Conservation (phyloP, 208 protist species). For the Trypanosoma scelopori region DNA sequence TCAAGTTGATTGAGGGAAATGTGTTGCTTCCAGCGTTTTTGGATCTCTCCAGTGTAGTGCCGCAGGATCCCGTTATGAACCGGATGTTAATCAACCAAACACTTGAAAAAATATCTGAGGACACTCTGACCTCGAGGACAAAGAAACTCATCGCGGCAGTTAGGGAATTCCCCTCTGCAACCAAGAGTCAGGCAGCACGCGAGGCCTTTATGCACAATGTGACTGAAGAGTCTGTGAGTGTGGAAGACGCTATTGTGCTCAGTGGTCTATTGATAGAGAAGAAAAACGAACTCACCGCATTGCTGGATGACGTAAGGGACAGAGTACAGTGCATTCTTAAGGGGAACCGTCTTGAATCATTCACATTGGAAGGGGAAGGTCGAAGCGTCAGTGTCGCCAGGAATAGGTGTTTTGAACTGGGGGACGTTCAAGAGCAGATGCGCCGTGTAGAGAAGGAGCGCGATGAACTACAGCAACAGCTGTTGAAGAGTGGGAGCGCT, state of each 20-base stretch:
- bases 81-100: slow-evolving; percentile 2
- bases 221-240: slow-evolving; percentile 23
- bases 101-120: slow-evolving; percentile 8
- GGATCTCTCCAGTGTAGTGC: slow-evolving; percentile 30
- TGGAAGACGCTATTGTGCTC: slow-evolving; percentile 38
- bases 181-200: slow-evolving; percentile 11
- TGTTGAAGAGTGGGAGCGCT: slow-evolving; percentile 1
- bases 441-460: slow-evolving; percentile 37
- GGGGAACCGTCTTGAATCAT: slow-evolving; percentile 5
- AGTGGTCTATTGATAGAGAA: slow-evolving; percentile 31
- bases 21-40: slow-evolving; percentile 50
- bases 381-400: not conserved
- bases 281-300: slow-evolving; percentile 30
- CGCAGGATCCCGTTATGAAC: slow-evolving; percentile 16
- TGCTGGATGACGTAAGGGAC: slow-evolving; percentile 24
- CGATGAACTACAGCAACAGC: slow-evolving; percentile 34
- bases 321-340: slow-evolving; percentile 18
- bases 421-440: slow-evolving; percentile 31
- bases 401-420: not conserved
- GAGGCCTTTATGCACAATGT: slow-evolving; percentile 23
- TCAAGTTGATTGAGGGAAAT: slow-evolving; percentile 49
- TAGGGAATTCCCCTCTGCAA: slow-evolving; percentile 12
- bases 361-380: not conserved
- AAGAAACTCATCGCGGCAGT: slow-evolving; percentile 21
- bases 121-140: slow-evolving; percentile 18